Conservation (phyloP, 352 stramenopile species). For the Globisporangium cylindrosporum region DNA sequence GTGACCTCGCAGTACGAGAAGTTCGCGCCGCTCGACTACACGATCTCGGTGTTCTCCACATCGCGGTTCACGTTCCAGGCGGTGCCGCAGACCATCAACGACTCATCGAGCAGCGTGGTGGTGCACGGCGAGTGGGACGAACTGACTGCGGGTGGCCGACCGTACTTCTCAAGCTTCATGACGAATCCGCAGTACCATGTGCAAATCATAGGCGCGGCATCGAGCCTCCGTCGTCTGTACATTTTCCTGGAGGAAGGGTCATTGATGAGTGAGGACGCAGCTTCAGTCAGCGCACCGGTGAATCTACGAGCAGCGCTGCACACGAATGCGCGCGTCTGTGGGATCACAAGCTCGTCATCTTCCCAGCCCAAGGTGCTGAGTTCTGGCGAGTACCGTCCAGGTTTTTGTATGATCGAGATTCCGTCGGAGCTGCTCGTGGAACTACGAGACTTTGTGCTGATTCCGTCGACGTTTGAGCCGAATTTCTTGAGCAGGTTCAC, state of each 20-base stretch:
- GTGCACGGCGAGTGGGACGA: conserved; percentile 44
- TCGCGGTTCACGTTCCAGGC: conserved; percentile 59
- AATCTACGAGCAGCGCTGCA: conserved; percentile 67
- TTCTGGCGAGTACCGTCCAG: conserved; percentile 74
- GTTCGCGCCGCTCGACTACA: conserved; percentile 86
- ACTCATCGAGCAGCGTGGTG: conserved; percentile 35
- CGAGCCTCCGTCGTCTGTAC: conserved; percentile 36
- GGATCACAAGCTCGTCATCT: conserved; percentile 27
- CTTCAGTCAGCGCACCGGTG: conserved; percentile 36
- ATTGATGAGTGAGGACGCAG: conserved; percentile 29
- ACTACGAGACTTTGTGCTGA: conserved; percentile 51
- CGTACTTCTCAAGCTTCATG: conserved; percentile 78
- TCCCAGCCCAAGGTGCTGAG: conserved; percentile 37
- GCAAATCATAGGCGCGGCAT: conserved; percentile 16
- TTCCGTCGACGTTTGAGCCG: conserved; percentile 76
- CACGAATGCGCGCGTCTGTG: conserved; percentile 43
- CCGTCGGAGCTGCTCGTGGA: conserved; percentile 21
- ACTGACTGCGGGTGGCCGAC: conserved; percentile 49
- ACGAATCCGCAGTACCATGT: conserved; percentile 78
- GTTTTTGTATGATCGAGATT: conserved; percentile 74
- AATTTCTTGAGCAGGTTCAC: conserved; percentile 41
- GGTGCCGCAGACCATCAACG: conserved; percentile 42
- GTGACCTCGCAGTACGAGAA: conserved; percentile 93
- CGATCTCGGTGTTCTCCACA: conserved; percentile 84
- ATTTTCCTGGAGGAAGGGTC: conserved; percentile 60